These are phyloP conservation scores for Phytophthora crassamura DNA, from an alignment of 352 stramenopile genomes.

Conservation along the genomic window DNA sequence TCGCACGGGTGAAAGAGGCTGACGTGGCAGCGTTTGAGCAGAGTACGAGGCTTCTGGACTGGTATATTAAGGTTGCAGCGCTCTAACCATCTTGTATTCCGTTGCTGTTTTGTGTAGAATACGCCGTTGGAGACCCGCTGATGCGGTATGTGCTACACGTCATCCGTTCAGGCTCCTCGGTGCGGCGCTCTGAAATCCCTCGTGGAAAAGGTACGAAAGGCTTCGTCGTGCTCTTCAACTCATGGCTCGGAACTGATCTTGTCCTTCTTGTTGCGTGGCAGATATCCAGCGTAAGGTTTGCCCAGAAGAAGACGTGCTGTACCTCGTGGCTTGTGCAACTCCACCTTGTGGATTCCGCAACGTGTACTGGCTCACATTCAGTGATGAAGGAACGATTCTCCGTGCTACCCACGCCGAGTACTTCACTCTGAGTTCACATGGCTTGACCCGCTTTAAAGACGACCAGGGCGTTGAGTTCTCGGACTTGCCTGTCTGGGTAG, in stretches of 20 bases:
- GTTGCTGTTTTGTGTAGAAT: conserved; percentile 38
- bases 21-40: conserved; percentile 22
- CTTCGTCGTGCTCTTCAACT: not conserved
- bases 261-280: conserved; percentile 10
- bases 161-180: conserved; percentile 33
- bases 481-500: conserved; percentile 59
- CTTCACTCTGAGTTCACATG: conserved; percentile 63
- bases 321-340: conserved; percentile 43
- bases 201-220: conserved; percentile 37
- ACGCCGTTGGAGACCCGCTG: conserved; percentile 48
- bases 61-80: no score
- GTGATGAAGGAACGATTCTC: conserved; percentile 42
- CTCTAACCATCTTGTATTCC: not conserved
- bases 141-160: conserved; percentile 57
- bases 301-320: conserved; percentile 65
- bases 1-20: not conserved
- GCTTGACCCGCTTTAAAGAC: conserved; percentile 61
- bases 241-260: not conserved
- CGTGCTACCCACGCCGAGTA: conserved; percentile 37
- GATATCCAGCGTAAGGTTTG: conserved; percentile 28
- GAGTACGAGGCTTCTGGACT: conserved; percentile 18
- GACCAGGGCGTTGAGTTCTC: conserved; percentile 58
- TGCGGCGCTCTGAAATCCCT: conserved; percentile 45
- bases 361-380: conserved; percentile 69
- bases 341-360: conserved; percentile 73